These are phyloP conservation scores for Ogataea siamensis DNA, from an alignment of 805 yeast genomes.

Conservation along the genomic window DNA sequence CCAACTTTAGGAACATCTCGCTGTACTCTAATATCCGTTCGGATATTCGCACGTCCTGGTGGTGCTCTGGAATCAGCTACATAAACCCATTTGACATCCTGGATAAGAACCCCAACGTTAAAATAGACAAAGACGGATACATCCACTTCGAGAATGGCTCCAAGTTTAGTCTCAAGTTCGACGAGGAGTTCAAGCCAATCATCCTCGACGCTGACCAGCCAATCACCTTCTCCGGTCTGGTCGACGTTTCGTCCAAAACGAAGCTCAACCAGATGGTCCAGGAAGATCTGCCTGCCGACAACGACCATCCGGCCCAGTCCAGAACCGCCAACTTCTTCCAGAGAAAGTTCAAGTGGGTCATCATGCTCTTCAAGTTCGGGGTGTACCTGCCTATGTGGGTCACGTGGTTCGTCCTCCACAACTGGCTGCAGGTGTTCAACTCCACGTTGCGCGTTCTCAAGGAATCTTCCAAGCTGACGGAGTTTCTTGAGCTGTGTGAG, in stretches of 20 bases:
- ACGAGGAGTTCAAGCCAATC: conserved; percentile 54
- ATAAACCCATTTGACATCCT: conserved; percentile 55
- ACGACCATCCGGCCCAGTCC: conserved; percentile 6
- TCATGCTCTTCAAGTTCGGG: conserved; percentile 42
- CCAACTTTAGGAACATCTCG: conserved; percentile 48
- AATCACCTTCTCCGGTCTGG: conserved; percentile 32
- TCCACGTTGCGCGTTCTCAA: conserved; percentile 31
- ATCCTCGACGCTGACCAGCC: conserved; percentile 52
- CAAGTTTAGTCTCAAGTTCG: conserved; percentile 41
- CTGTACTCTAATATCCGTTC: conserved; percentile 76
- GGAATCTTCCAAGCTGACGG: conserved; percentile 29
- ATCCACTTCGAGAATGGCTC: conserved; percentile 38
- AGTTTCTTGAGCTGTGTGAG: conserved; percentile 21
- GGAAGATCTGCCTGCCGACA: conserved; percentile 23
- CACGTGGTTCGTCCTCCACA: conserved; percentile 48
- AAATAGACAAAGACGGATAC: conserved; percentile 43
- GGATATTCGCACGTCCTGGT: conserved; percentile 80
- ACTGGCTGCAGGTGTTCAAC: conserved; percentile 38
- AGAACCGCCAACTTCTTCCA: conserved; percentile 16
- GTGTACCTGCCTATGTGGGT: conserved; percentile 65
- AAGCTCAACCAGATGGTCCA: conserved; percentile 19
- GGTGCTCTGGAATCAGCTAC: conserved; percentile 69
- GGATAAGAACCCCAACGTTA: conserved; percentile 32
- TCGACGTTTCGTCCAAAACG: conserved; percentile 15
- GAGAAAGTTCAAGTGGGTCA: conserved; percentile 47